Evolutionary conservation across 2,329 filamentous ascomycete species (phyloP).

Genomic region (Xylariaceae sp.): DNA sequence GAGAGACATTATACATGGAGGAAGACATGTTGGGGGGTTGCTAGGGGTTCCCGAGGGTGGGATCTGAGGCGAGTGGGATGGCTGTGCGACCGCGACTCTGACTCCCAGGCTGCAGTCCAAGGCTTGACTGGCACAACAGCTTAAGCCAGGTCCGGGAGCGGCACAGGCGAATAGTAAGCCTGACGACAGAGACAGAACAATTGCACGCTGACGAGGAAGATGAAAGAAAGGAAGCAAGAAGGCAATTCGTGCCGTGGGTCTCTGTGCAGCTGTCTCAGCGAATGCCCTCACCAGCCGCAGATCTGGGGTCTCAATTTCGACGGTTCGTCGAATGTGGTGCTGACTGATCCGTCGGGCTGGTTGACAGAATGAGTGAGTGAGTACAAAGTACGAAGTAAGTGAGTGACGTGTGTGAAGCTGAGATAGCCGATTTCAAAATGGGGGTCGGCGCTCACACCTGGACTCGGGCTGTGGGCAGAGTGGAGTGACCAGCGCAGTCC

Average conservation of each 20-base stretch:
- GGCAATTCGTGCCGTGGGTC: not conserved
- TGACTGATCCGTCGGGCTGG: not conserved
- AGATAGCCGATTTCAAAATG: constrained; percentile 19
- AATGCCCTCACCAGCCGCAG: constrained; percentile 10
- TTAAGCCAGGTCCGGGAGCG: constrained; percentile 24
- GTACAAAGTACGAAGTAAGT: not conserved
- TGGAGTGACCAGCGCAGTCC: constrained; percentile 25
- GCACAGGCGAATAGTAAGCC: constrained; percentile 14
- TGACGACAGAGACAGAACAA: constrained; percentile 8
- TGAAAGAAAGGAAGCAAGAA: constrained; percentile 1
- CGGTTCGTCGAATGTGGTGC: constrained; percentile 15
- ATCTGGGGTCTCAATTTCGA: constrained; percentile 16
- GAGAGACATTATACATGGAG: constrained; percentile 39
- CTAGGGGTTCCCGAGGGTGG: constrained; percentile 19
- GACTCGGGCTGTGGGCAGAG: constrained; percentile 23
- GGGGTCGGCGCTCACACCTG: constrained; percentile 18
- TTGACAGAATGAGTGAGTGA: constrained; percentile 4
- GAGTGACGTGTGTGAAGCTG: constrained; percentile 14
- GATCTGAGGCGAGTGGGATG: constrained; percentile 26
- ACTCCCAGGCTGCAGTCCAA: constrained; percentile 19
- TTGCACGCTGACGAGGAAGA: constrained; percentile 1
- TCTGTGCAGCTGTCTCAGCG: not conserved
- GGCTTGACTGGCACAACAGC: constrained; percentile 14
- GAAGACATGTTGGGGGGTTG: constrained; percentile 37
- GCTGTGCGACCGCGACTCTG: constrained; percentile 21